A percentile compares a stretch with the other conserved stretches of the same genome.
These are phyloP conservation scores for Hirschioporus abietinus DNA, from an alignment of 768 basidiomycete genomes.

Conservation along the genomic window DNA sequence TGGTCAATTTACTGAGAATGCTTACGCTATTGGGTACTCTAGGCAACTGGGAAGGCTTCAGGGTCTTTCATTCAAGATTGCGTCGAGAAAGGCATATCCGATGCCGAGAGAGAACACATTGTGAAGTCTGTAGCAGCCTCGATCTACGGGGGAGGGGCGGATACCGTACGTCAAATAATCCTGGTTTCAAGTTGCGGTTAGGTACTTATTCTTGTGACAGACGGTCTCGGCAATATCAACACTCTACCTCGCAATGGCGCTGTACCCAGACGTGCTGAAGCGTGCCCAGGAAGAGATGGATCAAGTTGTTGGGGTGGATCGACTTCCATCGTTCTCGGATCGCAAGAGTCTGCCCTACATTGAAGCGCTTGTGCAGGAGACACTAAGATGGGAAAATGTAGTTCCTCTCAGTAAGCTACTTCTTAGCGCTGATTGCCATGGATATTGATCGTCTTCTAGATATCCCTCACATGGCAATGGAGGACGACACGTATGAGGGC, in stretches of 20 bases:
- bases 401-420: slow-evolving; percentile 16
- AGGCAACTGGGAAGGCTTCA: background rate
- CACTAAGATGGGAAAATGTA: slow-evolving; percentile 21
- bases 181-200: background rate
- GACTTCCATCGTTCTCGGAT: slow-evolving; percentile 33
- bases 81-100: background rate
- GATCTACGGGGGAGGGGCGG: slow-evolving; percentile 15
- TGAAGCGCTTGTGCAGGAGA: slow-evolving; percentile 29
- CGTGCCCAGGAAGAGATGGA: slow-evolving; percentile 40
- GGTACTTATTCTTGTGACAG: slow-evolving; percentile 13
- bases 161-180: slow-evolving; percentile 13
- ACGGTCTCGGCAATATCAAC: slow-evolving; percentile 26
- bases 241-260: slow-evolving; percentile 36
- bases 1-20: background rate
- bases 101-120: background rate
- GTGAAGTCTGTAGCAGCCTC: slow-evolving; percentile 10
- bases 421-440: background rate
- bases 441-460: slow-evolving; percentile 21
- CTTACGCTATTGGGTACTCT: background rate
- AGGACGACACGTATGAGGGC: slow-evolving; percentile 31
- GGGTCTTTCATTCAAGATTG: background rate
- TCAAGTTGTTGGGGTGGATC: slow-evolving; percentile 24
- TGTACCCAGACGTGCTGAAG: slow-evolving; percentile 30
- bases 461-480: slow-evolving; percentile 34
- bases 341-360: slow-evolving; percentile 30